A percentile compares a stretch with the other conserved stretches of the same genome.
Evolutionary conservation across 129 eudicot species (phyloP).

Genomic region (Flaveria brownii): DNA sequence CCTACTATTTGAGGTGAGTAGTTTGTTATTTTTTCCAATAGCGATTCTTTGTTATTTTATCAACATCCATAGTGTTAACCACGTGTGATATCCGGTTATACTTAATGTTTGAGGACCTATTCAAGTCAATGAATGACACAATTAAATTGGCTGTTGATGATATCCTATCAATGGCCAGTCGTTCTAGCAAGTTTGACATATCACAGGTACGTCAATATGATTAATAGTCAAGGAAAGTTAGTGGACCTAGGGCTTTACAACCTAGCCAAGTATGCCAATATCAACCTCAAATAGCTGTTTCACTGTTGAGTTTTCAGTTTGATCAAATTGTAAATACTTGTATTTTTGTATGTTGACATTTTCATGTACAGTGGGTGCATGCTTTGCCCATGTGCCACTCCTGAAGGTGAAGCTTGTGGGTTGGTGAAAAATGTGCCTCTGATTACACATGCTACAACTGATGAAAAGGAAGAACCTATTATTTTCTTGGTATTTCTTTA

Average conservation of each 20-base stretch:
- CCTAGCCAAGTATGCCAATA: slow-evolving; percentile 76
- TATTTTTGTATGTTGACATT: slow-evolving; percentile 1
- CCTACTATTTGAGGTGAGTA: slow-evolving; percentile 84
- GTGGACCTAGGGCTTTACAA: slow-evolving; percentile 98
- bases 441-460: slow-evolving; percentile 97
- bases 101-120: slow-evolving; percentile 61
- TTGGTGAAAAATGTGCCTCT: slow-evolving; percentile 86
- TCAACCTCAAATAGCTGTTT: background rate
- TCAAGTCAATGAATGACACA: slow-evolving; percentile 75
- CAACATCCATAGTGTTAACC: background rate
- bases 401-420: slow-evolving; percentile 99
- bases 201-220: slow-evolving; percentile 49
- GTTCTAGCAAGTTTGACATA: slow-evolving; percentile 71
- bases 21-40: slow-evolving; percentile 5
- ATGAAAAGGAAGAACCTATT: slow-evolving; percentile 88
- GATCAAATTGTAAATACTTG: slow-evolving; percentile 4
- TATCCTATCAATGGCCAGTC: slow-evolving; percentile 42
- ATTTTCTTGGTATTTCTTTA: slow-evolving; percentile 60
- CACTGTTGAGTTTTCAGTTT: slow-evolving; percentile 11
- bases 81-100: slow-evolving; percentile 1
- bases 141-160: slow-evolving; percentile 40
- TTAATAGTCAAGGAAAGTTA: slow-evolving; percentile 80
- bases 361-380: slow-evolving; percentile 79
- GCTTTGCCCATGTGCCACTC: slow-evolving; percentile 99
- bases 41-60: slow-evolving; percentile 13